A percentile compares a stretch with the other conserved stretches of the same genome.
Evolutionary conservation across 768 basidiomycete species (phyloP).

Genomic region (Gymnopilus junonius): DNA sequence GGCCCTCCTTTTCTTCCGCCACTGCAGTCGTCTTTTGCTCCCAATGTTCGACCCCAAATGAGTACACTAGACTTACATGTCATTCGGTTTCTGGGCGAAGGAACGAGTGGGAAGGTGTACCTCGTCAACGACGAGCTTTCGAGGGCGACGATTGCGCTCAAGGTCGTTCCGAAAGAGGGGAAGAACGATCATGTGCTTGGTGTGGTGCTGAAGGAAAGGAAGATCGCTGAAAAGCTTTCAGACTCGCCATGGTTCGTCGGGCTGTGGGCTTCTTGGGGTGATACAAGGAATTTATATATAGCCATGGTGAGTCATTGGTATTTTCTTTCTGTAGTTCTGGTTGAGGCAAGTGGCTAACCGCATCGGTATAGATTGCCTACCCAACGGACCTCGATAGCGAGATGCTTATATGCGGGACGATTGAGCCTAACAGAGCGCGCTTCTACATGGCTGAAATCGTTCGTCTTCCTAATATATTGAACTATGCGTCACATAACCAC

Average conservation of each 20-base stretch:
- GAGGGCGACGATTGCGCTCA: constrained; percentile 28
- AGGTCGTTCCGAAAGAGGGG: constrained; percentile 30
- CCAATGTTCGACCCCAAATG: constrained; percentile 12
- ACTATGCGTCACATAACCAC: background rate
- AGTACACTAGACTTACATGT: constrained; percentile 19
- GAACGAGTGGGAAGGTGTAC: constrained; percentile 32
- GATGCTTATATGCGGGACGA: constrained; percentile 28
- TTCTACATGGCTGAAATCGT: constrained; percentile 43
- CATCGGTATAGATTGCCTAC: constrained; percentile 25
- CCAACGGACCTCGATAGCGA: constrained; percentile 36
- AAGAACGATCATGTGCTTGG: constrained; percentile 15
- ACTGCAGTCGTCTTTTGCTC: background rate
- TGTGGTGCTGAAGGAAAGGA: constrained; percentile 25
- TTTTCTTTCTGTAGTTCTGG: background rate
- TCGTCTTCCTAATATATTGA: constrained; percentile 2
- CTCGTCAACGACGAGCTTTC: constrained; percentile 28
- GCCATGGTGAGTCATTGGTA: constrained; percentile 23
- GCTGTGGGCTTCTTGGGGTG: constrained; percentile 28
- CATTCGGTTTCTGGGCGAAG: constrained; percentile 32
- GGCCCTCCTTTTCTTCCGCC: background rate
- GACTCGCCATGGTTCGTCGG: constrained; percentile 28
- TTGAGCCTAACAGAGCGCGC: constrained; percentile 27
- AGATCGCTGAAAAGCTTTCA: constrained; percentile 21
- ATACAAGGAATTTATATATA: constrained; percentile 27
- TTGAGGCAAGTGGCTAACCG: background rate